These are phyloP conservation scores for Cutaneotrichosporon mucoides DNA, from an alignment of 1,284 basidiomycete species.

Conservation along the genomic window DNA sequence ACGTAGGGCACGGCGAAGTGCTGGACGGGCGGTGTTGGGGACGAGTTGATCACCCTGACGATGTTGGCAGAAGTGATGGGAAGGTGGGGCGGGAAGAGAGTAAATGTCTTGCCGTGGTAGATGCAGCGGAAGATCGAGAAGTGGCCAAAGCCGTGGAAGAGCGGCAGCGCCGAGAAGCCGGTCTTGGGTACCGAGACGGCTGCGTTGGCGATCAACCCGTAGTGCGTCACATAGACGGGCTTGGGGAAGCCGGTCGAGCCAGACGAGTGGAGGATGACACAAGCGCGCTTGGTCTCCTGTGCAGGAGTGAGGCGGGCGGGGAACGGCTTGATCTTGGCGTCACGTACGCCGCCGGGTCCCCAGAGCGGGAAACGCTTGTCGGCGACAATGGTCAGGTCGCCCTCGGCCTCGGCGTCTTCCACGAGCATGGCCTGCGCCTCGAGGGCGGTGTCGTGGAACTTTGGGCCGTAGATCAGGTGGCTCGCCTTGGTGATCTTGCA, in stretches of 20 bases:
- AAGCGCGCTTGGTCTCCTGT: slow-evolving; percentile 51
- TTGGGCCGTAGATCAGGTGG: slow-evolving; percentile 54
- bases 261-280: slow-evolving; percentile 60
- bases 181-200: slow-evolving; percentile 45
- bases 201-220: slow-evolving; percentile 43
- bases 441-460: slow-evolving; percentile 46
- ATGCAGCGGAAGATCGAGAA: slow-evolving; percentile 51
- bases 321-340: slow-evolving; percentile 45
- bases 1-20: slow-evolving; percentile 52
- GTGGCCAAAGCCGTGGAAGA: slow-evolving; percentile 54
- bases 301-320: slow-evolving; percentile 51
- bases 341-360: slow-evolving; percentile 48
- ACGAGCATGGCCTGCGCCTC: slow-evolving; percentile 44
- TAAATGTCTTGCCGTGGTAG: slow-evolving; percentile 52
- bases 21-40: slow-evolving; percentile 42
- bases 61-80: slow-evolving; percentile 57
- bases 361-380: slow-evolving; percentile 53
- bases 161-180: slow-evolving; percentile 54
- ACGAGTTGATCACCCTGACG: slow-evolving; percentile 35
- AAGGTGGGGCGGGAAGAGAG: slow-evolving; percentile 56
- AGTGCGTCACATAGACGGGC: slow-evolving; percentile 44
- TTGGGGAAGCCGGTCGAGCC: slow-evolving; percentile 57
- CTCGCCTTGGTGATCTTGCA: slow-evolving; percentile 53
- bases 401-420: slow-evolving; percentile 30
- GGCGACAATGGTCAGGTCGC: slow-evolving; percentile 39